Evolutionary conservation across 768 basidiomycete genomes (phyloP).

Genomic region (Boletellus ananas): DNA sequence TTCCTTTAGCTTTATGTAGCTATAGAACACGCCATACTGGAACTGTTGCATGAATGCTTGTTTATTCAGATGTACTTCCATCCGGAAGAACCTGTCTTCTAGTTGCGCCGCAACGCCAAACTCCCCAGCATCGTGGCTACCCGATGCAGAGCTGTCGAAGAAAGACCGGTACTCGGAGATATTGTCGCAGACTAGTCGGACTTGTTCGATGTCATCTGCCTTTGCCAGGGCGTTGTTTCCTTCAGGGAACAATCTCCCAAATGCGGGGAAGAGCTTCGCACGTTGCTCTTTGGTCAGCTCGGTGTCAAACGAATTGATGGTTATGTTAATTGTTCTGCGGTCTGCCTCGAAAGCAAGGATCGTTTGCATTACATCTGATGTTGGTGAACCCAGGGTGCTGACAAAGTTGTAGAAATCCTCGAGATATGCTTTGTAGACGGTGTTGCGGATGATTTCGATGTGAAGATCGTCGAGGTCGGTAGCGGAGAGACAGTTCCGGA

Average conservation of each 20-base stretch:
- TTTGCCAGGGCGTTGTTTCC: slow-evolving; percentile 92
- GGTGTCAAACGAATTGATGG: slow-evolving; percentile 97
- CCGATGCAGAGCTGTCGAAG: slow-evolving; percentile 58
- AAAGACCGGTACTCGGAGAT: slow-evolving; percentile 88
- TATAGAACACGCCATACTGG: slow-evolving; percentile 90
- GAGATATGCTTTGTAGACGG: slow-evolving; percentile 97
- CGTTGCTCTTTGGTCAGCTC: slow-evolving; percentile 94
- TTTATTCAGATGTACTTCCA: slow-evolving; percentile 94
- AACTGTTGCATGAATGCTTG: slow-evolving; percentile 95
- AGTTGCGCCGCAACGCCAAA: slow-evolving; percentile 60
- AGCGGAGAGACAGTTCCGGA: slow-evolving; percentile 92
- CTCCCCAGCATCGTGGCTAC: slow-evolving; percentile 37
- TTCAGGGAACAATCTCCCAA: slow-evolving; percentile 91
- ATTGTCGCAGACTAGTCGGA: slow-evolving; percentile 80
- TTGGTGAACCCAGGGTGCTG: slow-evolving; percentile 75
- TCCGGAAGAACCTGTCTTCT: slow-evolving; percentile 92
- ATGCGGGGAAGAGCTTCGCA: slow-evolving; percentile 88
- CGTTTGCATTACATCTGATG: slow-evolving; percentile 85
- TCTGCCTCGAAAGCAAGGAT: slow-evolving; percentile 97
- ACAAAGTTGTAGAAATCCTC: slow-evolving; percentile 94
- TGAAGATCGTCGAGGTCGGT: slow-evolving; percentile 97
- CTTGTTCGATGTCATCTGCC: slow-evolving; percentile 94
- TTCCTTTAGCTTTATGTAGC: slow-evolving; percentile 89
- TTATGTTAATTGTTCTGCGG: slow-evolving; percentile 95
- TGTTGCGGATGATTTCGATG: slow-evolving; percentile 99